These are phyloP conservation scores for Olyra latifolia DNA, from an alignment of 176 grass and related monocot genomes.

Conservation along the genomic window DNA sequence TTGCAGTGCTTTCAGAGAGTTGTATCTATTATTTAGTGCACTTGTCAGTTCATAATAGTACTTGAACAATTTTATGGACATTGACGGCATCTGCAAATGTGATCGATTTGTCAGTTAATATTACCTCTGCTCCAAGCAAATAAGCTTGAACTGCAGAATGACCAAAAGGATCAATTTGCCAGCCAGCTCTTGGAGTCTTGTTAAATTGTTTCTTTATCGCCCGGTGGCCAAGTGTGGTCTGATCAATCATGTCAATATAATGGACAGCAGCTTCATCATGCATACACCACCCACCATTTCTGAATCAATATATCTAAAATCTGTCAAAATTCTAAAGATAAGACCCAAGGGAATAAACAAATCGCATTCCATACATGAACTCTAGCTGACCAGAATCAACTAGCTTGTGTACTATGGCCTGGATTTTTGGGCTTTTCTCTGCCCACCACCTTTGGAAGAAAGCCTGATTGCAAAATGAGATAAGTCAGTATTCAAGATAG, in stretches of 20 bases:
- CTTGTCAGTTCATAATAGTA: background rate
- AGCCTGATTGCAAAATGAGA: constrained; percentile 48
- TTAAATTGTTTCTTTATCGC: constrained; percentile 83
- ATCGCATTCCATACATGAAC: constrained; percentile 66
- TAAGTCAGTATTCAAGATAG: constrained; percentile 3
- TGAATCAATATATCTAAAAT: constrained; percentile 36
- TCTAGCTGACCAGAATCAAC: constrained; percentile 80
- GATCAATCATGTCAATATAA: constrained; percentile 99
- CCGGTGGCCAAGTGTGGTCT: constrained; percentile 88
- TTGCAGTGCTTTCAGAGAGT: background rate
- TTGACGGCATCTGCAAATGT: constrained; percentile 23
- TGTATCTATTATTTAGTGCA: constrained; percentile 6
- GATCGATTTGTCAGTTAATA: constrained; percentile 16
- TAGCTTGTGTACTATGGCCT: constrained; percentile 57
- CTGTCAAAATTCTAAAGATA: constrained; percentile 14
- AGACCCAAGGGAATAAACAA: constrained; percentile 10
- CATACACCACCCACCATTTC: constrained; percentile 99
- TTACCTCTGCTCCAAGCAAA: constrained; percentile 85
- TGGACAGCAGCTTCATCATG: constrained; percentile 91
- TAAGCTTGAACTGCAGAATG: constrained; percentile 90
- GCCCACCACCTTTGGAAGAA: constrained; percentile 99
- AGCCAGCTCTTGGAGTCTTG: constrained; percentile 77
- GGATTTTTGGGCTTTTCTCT: constrained; percentile 66
- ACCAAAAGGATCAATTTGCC: constrained; percentile 98
- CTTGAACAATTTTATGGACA: background rate